Evolutionary conservation across 1,139 yeast genomes (phyloP).

Genomic region (Sugiyamaella novakii): DNA sequence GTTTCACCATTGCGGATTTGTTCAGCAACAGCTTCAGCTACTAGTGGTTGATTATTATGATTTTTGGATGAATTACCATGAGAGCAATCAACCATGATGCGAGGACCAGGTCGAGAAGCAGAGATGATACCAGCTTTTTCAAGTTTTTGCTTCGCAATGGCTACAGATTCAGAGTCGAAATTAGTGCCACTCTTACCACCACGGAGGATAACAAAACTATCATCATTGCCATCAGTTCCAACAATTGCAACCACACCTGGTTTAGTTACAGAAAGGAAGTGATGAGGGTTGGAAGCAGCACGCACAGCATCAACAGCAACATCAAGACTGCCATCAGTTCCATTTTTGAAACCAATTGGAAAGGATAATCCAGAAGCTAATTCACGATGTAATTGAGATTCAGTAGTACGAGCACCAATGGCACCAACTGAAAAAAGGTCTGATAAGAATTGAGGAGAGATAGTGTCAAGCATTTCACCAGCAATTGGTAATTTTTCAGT

Average conservation of each 20-base stretch:
- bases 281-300: conserved; percentile 92
- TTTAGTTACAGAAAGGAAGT: conserved; percentile 89
- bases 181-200: conserved; percentile 95
- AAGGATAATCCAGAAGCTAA: conserved; percentile 92
- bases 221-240: conserved; percentile 90
- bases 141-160: conserved; percentile 66
- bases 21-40: conserved; percentile 75
- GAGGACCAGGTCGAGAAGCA: conserved; percentile 47
- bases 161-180: conserved; percentile 73
- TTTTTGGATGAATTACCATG: conserved; percentile 94
- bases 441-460: conserved; percentile 89
- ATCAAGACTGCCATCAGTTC: conserved; percentile 90
- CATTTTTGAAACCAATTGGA: conserved; percentile 97
- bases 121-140: conserved; percentile 57
- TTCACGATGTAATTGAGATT: conserved; percentile 94
- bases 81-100: conserved; percentile 96
- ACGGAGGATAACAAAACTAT: conserved; percentile 87
- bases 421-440: conserved; percentile 94
- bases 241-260: conserved; percentile 95
- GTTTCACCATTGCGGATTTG: conserved; percentile 79
- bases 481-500: conserved; percentile 89
- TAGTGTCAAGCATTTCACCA: conserved; percentile 96
- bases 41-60: conserved; percentile 90
- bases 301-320: conserved; percentile 93
- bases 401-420: conserved; percentile 97